Evolutionary conservation across 164 flowering plant species (phyloP).

Genomic region (Euptelea pleiosperma): DNA sequence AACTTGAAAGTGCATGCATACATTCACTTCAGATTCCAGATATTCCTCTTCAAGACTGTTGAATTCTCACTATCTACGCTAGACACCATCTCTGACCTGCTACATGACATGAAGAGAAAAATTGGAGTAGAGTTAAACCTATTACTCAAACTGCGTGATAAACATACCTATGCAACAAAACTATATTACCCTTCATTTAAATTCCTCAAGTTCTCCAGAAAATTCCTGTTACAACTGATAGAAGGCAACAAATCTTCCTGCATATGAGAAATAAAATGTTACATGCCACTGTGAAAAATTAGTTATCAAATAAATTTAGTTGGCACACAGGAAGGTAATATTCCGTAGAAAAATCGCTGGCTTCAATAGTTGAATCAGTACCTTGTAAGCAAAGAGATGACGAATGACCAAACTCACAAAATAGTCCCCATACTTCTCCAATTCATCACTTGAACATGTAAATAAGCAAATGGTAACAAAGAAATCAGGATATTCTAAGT

Average conservation of each 20-base stretch:
- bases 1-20: no score
- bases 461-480: conserved; percentile 13
- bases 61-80: conserved; percentile 35
- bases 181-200: conserved; percentile 54
- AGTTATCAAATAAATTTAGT: no score
- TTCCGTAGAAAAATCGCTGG: not conserved
- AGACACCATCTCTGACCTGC: conserved; percentile 44
- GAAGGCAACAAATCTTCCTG: conserved; percentile 69
- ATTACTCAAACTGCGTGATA: not conserved
- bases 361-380: conserved; percentile 11
- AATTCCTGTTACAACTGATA: conserved; percentile 46
- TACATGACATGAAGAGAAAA: not conserved
- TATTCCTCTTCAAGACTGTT: conserved; percentile 68
- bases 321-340: not conserved
- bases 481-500: not conserved
- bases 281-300: no score
- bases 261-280: conserved; percentile 9
- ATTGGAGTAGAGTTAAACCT: no score
- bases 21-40: conserved; percentile 77
- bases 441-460: conserved; percentile 57
- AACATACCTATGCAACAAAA: conserved; percentile 8
- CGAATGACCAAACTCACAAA: conserved; percentile 53
- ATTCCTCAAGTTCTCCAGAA: conserved; percentile 61
- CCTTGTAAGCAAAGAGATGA: conserved; percentile 66
- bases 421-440: conserved; percentile 70